Evolutionary conservation across 108 stramenopile species (phyloP), one percentile per base, ranked within the genome.

Genomic region (Schizochytrium sp.): DNA sequence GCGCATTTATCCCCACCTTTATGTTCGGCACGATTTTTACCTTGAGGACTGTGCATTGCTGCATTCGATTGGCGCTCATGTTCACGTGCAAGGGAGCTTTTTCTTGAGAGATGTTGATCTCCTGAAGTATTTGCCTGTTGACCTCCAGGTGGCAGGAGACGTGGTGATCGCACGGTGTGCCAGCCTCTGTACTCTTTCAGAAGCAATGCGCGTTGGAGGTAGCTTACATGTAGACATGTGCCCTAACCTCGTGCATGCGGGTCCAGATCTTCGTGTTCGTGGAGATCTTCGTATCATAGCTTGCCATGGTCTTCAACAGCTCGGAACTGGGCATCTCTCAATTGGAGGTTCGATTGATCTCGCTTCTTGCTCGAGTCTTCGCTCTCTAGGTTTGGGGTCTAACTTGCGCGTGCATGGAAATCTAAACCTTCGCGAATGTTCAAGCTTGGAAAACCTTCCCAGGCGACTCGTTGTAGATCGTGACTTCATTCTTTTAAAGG

Each of bases 191-290:
- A 69, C 64, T 2, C 28, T 69, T 8, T 44, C 64, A 38, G 64
- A 69, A 15, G 64, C 7, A 38, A 69, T 69, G 64, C 64, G 64
- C 12, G 64, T 69, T 8, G 28, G 28, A 10, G 64, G 64, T 7
- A 69, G 64, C 64, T 44, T 69, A 7, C 64, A 69, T 2, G 64
- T 69, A 0, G 64, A 69, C 64, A 10, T 15, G 42, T 69, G 64
- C 28, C 64, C 64, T 7, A 44, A 38, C 64, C 64, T 69, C 64
- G 64, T 69, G 19, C 64, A 69, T 38, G 64, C 64, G 64, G 64
- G 64, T 44, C 64, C 64, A 7, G 12, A 69, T 69, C 64, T 69
- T 0, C 42, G 40, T 15, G 64, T 69, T 10, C 42, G 44, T 44
- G 64, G 64, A 38, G 64, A 69, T 44, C 15, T 69, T 38, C 64